Evolutionary conservation across 1,284 basidiomycete species (phyloP).

Genomic region (Sporisorium reilianum): DNA sequence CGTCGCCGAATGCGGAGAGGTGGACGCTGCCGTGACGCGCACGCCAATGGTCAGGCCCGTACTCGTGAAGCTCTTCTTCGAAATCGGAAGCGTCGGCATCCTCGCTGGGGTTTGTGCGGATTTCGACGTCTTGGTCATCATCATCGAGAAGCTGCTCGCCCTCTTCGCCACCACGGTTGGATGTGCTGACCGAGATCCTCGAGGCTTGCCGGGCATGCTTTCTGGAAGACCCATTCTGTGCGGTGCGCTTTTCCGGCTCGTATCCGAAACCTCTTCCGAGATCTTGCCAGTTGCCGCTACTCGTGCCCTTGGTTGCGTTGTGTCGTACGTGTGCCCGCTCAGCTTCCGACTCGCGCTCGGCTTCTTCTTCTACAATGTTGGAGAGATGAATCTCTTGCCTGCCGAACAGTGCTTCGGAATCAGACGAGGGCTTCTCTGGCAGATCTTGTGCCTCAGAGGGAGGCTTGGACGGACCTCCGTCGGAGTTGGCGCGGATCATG

Average conservation of each 20-base stretch:
- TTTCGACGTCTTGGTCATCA: conserved; percentile 38
- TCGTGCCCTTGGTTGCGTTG: conserved; percentile 1
- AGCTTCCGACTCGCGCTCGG: conserved; percentile 10
- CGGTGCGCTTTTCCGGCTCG: conserved; percentile 30
- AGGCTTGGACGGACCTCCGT: conserved; percentile 33
- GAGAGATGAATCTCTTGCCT: conserved; percentile 14
- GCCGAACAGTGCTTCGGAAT: conserved; percentile 22
- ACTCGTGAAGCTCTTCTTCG: conserved; percentile 45
- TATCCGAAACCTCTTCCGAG: conserved; percentile 59
- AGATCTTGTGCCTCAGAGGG: conserved; percentile 20
- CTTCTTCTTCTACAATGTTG: conserved; percentile 34
- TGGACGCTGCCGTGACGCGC: conserved; percentile 23
- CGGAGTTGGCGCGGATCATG: conserved; percentile 48
- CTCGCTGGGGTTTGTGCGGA: conserved; percentile 62
- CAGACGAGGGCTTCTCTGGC: conserved; percentile 32
- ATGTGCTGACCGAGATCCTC: conserved; percentile 42
- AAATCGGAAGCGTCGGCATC: conserved; percentile 59
- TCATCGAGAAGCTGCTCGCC: conserved; percentile 17
- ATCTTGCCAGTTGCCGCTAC: conserved; percentile 49
- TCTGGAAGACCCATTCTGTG: neutral
- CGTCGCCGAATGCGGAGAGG: conserved; percentile 29
- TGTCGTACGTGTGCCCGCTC: neutral
- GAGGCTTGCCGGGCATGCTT: conserved; percentile 38
- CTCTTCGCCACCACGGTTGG: conserved; percentile 31
- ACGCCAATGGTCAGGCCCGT: conserved; percentile 36